Base-by-base conservation (phyloP, 192 early-diverging fungal genomes). In the Backusella sp. region DNA sequence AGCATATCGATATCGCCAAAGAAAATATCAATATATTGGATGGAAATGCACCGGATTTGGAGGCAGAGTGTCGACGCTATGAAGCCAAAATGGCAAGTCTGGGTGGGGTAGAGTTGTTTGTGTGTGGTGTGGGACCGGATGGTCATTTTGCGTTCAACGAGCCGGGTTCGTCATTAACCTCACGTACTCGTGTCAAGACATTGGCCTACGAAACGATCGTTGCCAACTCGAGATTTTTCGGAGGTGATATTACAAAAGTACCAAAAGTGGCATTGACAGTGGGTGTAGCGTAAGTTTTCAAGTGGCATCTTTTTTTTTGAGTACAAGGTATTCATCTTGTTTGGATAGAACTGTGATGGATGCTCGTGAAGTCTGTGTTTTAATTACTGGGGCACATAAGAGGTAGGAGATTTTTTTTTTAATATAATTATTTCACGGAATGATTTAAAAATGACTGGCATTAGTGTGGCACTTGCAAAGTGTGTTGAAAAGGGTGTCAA, bases 141-240 rank as follows among this genome's bases (percentile, higher is more conserved):
- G 94, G 94, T 77, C 94, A 95, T 76, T 93, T 95, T 84, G 94
- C 94, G 30, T 95, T 95, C 84, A 75, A 66, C 35, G 94, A 95
- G 79, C 94, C 94, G 21, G 94, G 94, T 28, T 93, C 92, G 42
- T 94, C 93, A 34, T 85, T 95, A 67, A 87, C 86, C 70, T 93
- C 92, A 41, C 88, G 92, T 72, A 95, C 94, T 30, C 87, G 94
- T 46, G 91, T 92, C 82, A 95, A 95, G 83, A 95, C 94, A n/a
- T 85, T 95, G 12, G 92, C 94, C 17, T 95, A 94, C 77, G 94
- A 75, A 34, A 46, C 70, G 17, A 72, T 72, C n/a, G 44, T 72
- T 6, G 70, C 70, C 4, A 72, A 72, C 6, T 49, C 70, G 4
- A 23, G 70, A 17, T 72, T 72, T 88, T 95, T 95, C 86, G 92